Conservation (phyloP, 2,329 filamentous ascomycete species). For the Ophiostoma piceae region DNA sequence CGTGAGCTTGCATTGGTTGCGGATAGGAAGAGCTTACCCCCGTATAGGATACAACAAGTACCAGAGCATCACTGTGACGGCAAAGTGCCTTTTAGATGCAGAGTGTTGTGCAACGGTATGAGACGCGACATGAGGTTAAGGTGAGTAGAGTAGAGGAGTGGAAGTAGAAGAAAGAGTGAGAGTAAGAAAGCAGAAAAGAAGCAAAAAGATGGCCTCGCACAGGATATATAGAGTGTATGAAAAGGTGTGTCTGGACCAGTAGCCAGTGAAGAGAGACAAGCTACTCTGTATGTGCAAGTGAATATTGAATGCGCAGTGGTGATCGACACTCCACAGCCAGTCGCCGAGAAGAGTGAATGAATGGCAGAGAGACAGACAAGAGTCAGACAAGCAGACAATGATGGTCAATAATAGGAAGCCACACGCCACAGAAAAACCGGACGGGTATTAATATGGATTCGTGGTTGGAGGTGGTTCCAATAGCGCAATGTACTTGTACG, state of each 20-base stretch:
- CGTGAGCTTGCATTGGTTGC: background rate
- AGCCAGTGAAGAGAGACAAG: background rate
- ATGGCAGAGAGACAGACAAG: no score
- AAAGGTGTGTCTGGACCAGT: background rate
- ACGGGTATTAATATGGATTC: slow-evolving; percentile 1
- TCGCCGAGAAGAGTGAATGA: background rate
- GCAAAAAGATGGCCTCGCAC: background rate
- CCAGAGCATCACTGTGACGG: slow-evolving; percentile 57
- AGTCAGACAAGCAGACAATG: no score
- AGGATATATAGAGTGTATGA: background rate
- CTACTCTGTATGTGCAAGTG: background rate
- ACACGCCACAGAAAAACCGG: slow-evolving; percentile 1
- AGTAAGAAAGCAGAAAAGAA: background rate
- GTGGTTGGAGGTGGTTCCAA: background rate
- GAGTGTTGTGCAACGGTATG: background rate
- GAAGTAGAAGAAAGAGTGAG: background rate
- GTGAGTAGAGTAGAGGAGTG: background rate
- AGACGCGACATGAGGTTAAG: background rate
- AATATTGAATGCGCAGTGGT: background rate
- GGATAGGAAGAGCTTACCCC: slow-evolving; percentile 62
- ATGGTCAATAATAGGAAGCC: background rate
- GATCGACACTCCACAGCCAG: background rate
- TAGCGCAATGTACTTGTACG: background rate
- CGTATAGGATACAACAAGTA: slow-evolving; percentile 71
- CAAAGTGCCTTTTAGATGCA: background rate